Base-by-base conservation (phyloP, 352 stramenopile genomes). In the Phytophthora multivora region DNA sequence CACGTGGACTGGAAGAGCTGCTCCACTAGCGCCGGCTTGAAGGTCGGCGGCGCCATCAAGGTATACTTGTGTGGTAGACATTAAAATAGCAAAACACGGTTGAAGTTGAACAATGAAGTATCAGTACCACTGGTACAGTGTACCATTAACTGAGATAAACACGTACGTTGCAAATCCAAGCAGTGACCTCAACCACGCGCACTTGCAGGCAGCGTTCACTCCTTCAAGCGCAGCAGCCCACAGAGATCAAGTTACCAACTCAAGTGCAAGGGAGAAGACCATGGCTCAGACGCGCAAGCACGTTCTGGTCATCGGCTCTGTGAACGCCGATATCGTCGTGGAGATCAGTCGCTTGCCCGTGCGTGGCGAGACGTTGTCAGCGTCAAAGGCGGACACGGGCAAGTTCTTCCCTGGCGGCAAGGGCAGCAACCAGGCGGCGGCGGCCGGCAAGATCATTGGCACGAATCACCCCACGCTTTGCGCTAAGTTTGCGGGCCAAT, bases 251-350 rank as follows among this genome's bases (percentile, higher is more conserved):
- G 54, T 51, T 51, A 28, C n/a, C 5, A 4, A 41, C 16, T 21
- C 18, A 51, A 45, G 21, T 11, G 4, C 36, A 58, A 40, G 28
- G 35, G 7, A 45, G 50, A 49, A n/a, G n/a, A 52, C 5, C 23
- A 80, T 82, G 73, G 33, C 67, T 4, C 53, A 69, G 25, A 55
- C 12, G 1, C 52, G 57, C 30, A 68, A 69, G 53, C 59, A 73
- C 35, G 80, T 94, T 36, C 57, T 95, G 25, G 77, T 93, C 21
- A 76, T 95, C n/a, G 86, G 86, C 35, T 93, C 84, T 1, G 83
- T 95, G 51, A 95, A 95, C 55, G 80, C 86, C 39, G 86, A 95
- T 69, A 83, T 93, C 48, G 78, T 92, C 51, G 73, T 93, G 10
- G 83, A 92, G 51, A 66, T 95, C 45, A 60, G 80, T 49, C 84